These are phyloP conservation scores for Dissophora ornata DNA, from an alignment of 192 early-diverging fungal species.

Conservation along the genomic window DNA sequence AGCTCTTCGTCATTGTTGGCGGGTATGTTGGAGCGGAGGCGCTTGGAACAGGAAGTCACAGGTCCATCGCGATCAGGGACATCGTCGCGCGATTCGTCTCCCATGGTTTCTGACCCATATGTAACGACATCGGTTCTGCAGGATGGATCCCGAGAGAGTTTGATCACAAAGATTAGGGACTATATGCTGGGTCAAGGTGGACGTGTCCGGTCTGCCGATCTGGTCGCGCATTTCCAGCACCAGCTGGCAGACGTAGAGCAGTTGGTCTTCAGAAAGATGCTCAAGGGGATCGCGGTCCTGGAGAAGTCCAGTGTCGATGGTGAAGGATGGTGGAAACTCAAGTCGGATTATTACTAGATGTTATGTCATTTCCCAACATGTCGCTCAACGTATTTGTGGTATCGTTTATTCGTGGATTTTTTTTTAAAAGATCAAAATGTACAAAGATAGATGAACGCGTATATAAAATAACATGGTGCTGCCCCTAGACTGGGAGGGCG, in stretches of 20 bases:
- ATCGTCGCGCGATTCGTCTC: conserved; percentile 9
- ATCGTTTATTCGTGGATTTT: no score
- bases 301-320: conserved; percentile 45
- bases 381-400: no score
- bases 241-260: conserved; percentile 64
- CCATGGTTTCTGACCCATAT: background rate
- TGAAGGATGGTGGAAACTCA: conserved; percentile 67
- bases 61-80: background rate
- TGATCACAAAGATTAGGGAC: conserved; percentile 68
- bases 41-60: conserved; percentile 40
- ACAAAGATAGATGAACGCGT: background rate
- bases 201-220: conserved; percentile 57
- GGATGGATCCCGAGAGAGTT: conserved; percentile 34
- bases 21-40: conserved; percentile 56
- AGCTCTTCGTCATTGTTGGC: conserved; percentile 52
- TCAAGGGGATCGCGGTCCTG: conserved; percentile 71
- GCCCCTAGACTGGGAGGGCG: no score
- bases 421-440: background rate
- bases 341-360: conserved; percentile 62
- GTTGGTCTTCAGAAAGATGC: conserved; percentile 71
- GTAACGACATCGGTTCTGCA: conserved; percentile 15
- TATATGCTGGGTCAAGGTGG: conserved; percentile 62
- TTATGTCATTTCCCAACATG: background rate
- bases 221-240: conserved; percentile 64
- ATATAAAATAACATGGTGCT: no score